phyloP scores from a whole-genome alignment of 371 early-diverging fungal genomes.

The Zopfochytrium polystomum region DNA sequence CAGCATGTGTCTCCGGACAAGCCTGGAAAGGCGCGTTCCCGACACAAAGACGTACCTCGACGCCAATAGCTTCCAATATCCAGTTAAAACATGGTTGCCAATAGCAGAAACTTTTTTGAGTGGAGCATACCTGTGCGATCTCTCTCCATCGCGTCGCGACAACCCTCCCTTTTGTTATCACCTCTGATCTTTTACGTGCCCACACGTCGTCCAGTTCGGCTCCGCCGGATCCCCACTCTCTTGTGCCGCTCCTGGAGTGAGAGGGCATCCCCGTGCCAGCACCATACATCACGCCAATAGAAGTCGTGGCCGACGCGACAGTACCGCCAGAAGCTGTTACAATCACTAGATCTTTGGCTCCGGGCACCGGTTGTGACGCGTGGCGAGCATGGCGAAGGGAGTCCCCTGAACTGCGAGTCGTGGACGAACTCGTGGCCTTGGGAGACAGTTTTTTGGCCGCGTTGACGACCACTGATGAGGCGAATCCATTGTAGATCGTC shows the following conservation, averaged over 20 bases:
- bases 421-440: not conserved
- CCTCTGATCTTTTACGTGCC: conserved; percentile 2
- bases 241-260: conserved; percentile 2
- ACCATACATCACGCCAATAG: conserved; percentile 3
- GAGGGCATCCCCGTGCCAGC: not conserved
- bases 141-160: conserved; percentile 9
- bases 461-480: conserved; percentile 9
- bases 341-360: conserved; percentile 8
- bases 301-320: conserved; percentile 11
- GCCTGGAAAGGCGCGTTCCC: conserved; percentile 1
- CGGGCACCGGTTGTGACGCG: not conserved
- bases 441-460: no score
- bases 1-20: conserved; percentile 6
- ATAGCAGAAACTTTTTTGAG: not conserved
- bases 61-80: conserved; percentile 4
- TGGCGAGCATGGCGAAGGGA: not conserved
- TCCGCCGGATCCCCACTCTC: no score
- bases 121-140: conserved; percentile 14
- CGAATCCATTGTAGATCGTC: conserved; percentile 7
- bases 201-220: not conserved
- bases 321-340: conserved; percentile 27
- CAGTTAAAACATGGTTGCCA: not conserved
- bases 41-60: conserved; percentile 8
- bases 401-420: not conserved
- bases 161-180: conserved; percentile 8